phyloP scores from a whole-genome alignment of 441 rosid species.

The Syzygium syzygioides region DNA sequence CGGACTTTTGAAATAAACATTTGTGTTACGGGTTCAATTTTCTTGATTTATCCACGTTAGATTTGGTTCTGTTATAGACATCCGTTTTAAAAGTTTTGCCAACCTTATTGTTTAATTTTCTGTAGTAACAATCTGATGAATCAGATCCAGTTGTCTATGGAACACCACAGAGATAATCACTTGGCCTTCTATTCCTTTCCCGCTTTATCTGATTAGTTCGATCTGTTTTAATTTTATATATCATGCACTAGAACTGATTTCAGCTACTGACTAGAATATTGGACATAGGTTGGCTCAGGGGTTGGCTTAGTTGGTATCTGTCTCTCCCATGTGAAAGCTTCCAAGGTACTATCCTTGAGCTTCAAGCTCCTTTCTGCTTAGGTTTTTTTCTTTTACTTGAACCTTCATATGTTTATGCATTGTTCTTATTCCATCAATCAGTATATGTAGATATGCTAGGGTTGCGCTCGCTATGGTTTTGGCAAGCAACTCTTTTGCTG shows the following conservation, averaged over 20 bases:
- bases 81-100: background rate
- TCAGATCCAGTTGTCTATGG: background rate
- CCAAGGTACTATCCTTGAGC: constrained; percentile 37
- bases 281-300: constrained; percentile 81
- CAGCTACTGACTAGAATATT: background rate
- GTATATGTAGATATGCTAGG: background rate
- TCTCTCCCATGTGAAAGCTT: constrained; percentile 73
- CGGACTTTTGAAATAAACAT: background rate
- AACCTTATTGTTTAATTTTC: background rate
- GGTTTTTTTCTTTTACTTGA: background rate
- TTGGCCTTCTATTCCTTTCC: background rate
- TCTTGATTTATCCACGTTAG: background rate
- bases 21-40: background rate
- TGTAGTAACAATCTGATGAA: background rate
- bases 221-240: background rate
- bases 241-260: background rate
- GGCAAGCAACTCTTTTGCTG: background rate
- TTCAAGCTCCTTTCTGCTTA: background rate
- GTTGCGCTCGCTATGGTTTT: background rate
- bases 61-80: background rate
- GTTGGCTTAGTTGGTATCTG: constrained; percentile 83
- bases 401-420: background rate
- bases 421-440: background rate
- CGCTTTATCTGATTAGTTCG: background rate
- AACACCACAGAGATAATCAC: background rate